Base-by-base conservation (phyloP, 257 asterid genomes). In the Henckelia pumila region DNA sequence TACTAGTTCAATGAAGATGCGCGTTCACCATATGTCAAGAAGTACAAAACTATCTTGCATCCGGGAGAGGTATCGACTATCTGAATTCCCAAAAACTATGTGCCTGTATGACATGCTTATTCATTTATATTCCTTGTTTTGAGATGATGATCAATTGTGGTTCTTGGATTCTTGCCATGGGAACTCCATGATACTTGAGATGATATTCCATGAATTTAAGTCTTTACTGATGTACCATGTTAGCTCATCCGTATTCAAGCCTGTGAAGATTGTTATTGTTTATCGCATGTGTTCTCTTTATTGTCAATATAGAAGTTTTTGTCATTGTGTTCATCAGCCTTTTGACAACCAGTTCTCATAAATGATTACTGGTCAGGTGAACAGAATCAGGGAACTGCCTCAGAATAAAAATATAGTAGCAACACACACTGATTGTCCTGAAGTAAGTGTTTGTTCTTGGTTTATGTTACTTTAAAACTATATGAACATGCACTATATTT, bases 381-480 rank as follows among this genome's bases (percentile, higher is more conserved):
- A 94, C 81, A 82, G 99, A 71, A 94, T 94, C 81, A 88, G 99
- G 80, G 99, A 94, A 75, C 84, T 94, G 78, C 96, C 99, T 2
- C 96, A 81, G 75, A 88, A 94, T 67, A 91, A 94, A 74, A 94
- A 91, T 75, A 89, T 92, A 68, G 78, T 92, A 59, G 98, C 97
- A 5, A 92, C 98, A 3, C 98, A 92, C 75, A 89, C 98, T 9
- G 98, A 92, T 75, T 79, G 95, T 67, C 97, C 98, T 77, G 97
- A 92, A 78, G 98, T 89, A 83, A 77, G 93, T 74, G 64, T 21
- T 62, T 22, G 20, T 67, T 66, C 56, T 40, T 59, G 52, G 13
- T 66, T 44, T 64, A 49, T 57, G 26, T 58, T 52, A 63, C 47
- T 67, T 62, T 63, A 73, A 16, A 59, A 56, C 29, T 60, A 13